Base-by-base conservation (phyloP, 352 stramenopile genomes). In the Phytopythium delawarense region DNA sequence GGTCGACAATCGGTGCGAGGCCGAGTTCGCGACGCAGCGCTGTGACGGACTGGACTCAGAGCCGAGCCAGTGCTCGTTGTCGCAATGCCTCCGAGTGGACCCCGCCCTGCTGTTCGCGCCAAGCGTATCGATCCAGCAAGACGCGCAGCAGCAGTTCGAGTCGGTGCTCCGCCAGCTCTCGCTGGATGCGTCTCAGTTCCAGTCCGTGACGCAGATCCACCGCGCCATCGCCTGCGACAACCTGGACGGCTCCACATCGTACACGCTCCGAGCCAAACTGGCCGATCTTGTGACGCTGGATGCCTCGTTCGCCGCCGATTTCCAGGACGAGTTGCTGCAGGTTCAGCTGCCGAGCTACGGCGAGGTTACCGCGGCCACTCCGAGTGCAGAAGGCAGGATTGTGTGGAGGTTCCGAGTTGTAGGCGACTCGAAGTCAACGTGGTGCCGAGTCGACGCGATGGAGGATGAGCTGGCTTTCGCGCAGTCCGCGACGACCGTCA, bases 161-260 rank as follows among this genome's bases (percentile, higher is more conserved):
- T 39, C 63, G 16, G 74, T 89, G 30, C 54, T 89, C 9, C 42
- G 64, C 16, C 37, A 79, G 20, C 56, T 87, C 28, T 49, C 70
- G n/a, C 30, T 72, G 51, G 35, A 40, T 18, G 51, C 32, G 30
- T 42, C 78, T 32, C 72, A 59, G 2, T 88, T 76, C 59, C 71
- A 89, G 55, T 76, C 77, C 0, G 46, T 66, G 44, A 87, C 83
- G 11, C 75, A 92, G 62, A 78, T 92, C 37, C 83, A 92, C 60
- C 75, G 73, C 35, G 66, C 74, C 9, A 55, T 91, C 13, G 65
- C 79, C 54, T 92, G 83, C 61, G 65, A 75, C 15, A 64, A 52
- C 0, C 78, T 88, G 37, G 69, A 72, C 56, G 57, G 48, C n/a
- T 63, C 72, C 11, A 57, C 59, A 18, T 51, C 59, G 35, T 89